Conservation (phyloP, 805 yeast genomes). For the Ogataea ganodermae region DNA sequence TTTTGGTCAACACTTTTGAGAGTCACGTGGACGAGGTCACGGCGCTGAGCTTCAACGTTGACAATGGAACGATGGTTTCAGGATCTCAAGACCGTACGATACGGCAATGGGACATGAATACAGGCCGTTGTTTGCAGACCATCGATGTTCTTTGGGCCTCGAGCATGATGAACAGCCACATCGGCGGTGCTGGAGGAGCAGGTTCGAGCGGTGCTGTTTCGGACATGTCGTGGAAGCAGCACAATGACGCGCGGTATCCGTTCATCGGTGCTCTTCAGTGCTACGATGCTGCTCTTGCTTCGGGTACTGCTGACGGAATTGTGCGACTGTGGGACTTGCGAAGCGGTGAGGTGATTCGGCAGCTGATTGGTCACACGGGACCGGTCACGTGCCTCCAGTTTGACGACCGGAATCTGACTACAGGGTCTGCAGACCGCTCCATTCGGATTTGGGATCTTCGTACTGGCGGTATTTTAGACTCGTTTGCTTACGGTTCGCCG, state of each 20-base stretch:
- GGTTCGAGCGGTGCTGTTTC: background rate
- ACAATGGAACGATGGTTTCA: slow-evolving; percentile 53
- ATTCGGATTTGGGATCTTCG: slow-evolving; percentile 75
- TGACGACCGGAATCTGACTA: slow-evolving; percentile 62
- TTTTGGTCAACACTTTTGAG: slow-evolving; percentile 51
- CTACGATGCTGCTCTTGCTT: slow-evolving; percentile 73
- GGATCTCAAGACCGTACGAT: slow-evolving; percentile 74
- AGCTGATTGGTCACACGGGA: slow-evolving; percentile 67
- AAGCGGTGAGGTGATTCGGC: slow-evolving; percentile 63
- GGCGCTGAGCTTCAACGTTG: slow-evolving; percentile 52
- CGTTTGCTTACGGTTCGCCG: slow-evolving; percentile 61
- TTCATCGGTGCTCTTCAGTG: slow-evolving; percentile 70
- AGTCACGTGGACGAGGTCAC: slow-evolving; percentile 70
- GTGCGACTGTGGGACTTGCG: slow-evolving; percentile 79
- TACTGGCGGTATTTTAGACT: slow-evolving; percentile 61
- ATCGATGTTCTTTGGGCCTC: slow-evolving; percentile 68
- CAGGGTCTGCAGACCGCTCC: slow-evolving; percentile 65
- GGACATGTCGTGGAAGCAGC: slow-evolving; percentile 12
- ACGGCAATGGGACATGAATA: slow-evolving; percentile 71
- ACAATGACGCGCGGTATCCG: slow-evolving; percentile 31
- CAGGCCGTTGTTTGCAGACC: slow-evolving; percentile 69
- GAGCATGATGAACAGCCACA: slow-evolving; percentile 33
- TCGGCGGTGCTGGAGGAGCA: slow-evolving; percentile 13
- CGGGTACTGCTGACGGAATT: slow-evolving; percentile 76
- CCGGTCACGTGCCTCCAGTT: slow-evolving; percentile 69